Evolutionary conservation across 1,284 basidiomycete genomes (phyloP).

Genomic region (Phylloporus gajari): DNA sequence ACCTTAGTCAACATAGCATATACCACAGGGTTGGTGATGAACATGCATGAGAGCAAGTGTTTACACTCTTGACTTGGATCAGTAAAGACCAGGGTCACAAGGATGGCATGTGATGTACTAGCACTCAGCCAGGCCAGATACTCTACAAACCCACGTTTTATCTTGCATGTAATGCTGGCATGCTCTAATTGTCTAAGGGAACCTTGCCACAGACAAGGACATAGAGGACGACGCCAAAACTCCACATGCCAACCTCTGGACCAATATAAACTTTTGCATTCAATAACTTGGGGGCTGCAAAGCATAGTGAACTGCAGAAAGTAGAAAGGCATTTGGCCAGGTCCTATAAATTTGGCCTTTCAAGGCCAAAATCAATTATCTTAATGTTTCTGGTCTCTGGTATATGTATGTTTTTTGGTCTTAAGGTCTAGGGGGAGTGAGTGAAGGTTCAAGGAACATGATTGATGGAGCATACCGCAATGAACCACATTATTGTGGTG

Average conservation of each 20-base stretch:
- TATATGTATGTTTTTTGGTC: constrained; percentile 99
- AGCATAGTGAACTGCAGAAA: constrained; percentile 98
- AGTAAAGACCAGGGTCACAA: no score
- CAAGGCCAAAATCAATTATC: constrained; percentile 98
- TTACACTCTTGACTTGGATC: no score
- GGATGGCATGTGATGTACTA: no score
- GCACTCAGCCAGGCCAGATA: no score
- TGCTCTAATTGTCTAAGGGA: constrained; percentile 98
- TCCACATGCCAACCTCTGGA: constrained; percentile 99
- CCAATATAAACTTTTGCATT: constrained; percentile 98
- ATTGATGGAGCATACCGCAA: constrained; percentile 62
- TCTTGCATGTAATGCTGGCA: constrained; percentile 9
- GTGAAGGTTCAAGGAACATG: constrained; percentile 21
- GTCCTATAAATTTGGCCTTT: constrained; percentile 97
- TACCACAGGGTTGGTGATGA: no score
- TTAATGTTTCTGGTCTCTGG: constrained; percentile 99
- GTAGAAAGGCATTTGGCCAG: constrained; percentile 87
- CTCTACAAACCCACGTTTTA: no score
- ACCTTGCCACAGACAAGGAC: constrained; percentile 98
- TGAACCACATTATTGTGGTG: constrained; percentile 98
- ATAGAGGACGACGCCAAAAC: constrained; percentile 97
- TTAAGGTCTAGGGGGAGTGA: constrained; percentile 76
- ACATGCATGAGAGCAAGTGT: no score
- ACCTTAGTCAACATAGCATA: no score
- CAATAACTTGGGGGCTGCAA: constrained; percentile 95